Percentiles rank a stretch among this genome's conserved stretches.
phyloP scores from a whole-genome alignment of 2,329 filamentous ascomycete species.

The Stenocarpella maydis region DNA sequence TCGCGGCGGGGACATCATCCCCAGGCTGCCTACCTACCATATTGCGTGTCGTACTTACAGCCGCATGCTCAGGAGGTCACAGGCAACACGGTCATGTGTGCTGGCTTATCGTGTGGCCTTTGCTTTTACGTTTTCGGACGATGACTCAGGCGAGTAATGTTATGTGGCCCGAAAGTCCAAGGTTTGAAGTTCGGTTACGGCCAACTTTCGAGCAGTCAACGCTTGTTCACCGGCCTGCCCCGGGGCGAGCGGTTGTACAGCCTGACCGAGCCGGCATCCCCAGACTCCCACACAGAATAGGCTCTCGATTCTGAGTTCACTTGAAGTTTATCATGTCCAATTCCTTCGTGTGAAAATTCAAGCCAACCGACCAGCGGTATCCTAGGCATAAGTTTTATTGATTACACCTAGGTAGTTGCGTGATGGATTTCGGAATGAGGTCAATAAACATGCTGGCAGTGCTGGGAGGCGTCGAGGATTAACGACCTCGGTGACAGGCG shows the following conservation, averaged over 20 bases:
- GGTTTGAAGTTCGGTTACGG: not conserved
- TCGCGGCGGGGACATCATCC: not conserved
- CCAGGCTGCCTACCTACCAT: not conserved
- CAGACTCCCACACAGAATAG: not conserved
- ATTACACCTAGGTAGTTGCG: too few relatives aligned
- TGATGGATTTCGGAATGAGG: too few relatives aligned
- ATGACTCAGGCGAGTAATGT: not conserved
- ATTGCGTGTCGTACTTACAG: too few relatives aligned
- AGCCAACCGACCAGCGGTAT: too few relatives aligned
- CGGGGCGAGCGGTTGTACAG: too few relatives aligned
- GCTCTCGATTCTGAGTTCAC: not conserved
- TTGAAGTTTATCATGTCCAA: not conserved
- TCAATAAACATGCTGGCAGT: too few relatives aligned
- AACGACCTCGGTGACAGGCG: too few relatives aligned
- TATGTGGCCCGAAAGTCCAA: not conserved
- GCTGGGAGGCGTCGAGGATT: not conserved
- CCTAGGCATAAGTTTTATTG: not conserved
- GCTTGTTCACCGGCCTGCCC: not conserved
- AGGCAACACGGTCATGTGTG: not conserved
- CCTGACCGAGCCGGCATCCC: not conserved
- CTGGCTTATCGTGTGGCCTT: not conserved
- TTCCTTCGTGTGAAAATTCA: not conserved
- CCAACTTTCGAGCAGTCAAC: not conserved
- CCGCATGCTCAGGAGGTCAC: not conserved
- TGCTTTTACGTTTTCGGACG: not conserved